Evolutionary conservation across 208 protist genomes (phyloP), one percentile per base, ranked within the genome.

Genomic region (Angomonas ambiguus): DNA sequence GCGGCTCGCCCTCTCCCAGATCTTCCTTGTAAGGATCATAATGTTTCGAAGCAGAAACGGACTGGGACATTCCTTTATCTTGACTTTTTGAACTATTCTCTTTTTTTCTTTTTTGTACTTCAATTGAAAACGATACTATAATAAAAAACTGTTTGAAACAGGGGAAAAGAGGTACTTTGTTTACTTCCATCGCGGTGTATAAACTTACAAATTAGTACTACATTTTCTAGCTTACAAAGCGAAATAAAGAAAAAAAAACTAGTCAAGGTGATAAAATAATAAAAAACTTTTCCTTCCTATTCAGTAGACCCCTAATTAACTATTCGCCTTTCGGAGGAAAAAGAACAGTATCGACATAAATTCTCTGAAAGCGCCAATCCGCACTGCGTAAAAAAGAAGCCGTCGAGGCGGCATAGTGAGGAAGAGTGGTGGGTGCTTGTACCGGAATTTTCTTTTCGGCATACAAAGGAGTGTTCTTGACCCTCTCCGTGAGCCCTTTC

Each of bases 351-450:
- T 86, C 72, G 34, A 92, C 79, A 62, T 89, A 92, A 31, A 78
- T 79, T 53, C 85, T 77, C 60, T 92, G 86, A 63, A 85, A 92
- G 16, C 80, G 75, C 83, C 86, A 92, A 34, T 89, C 83, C 2
- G 86, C 77, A 30, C 72, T 74, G 49, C 86, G 59, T 0, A 92
- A 65, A 58, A 85, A 92, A 4, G 80, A 80, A 2, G 70, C 62
- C 1, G 86, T 92, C 33, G 76, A 67, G 60, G 64, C 75, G 34
- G 70, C 53, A 56, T 92, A 83, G 49, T 24, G 67, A 71, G 65
- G 59, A 33, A 58, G 20, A 16, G 35, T 18, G 10, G 16, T 3
- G 16, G 8, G 55, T 33, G 16, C 49, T 32, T 16, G 24, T 42
- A 1, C 24, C 20, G 32, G 28, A 2, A 48, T 18, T 62, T 41